These are phyloP conservation scores for Fusarium stilboides DNA, from an alignment of 2,329 filamentous ascomycete species.

Conservation along the genomic window DNA sequence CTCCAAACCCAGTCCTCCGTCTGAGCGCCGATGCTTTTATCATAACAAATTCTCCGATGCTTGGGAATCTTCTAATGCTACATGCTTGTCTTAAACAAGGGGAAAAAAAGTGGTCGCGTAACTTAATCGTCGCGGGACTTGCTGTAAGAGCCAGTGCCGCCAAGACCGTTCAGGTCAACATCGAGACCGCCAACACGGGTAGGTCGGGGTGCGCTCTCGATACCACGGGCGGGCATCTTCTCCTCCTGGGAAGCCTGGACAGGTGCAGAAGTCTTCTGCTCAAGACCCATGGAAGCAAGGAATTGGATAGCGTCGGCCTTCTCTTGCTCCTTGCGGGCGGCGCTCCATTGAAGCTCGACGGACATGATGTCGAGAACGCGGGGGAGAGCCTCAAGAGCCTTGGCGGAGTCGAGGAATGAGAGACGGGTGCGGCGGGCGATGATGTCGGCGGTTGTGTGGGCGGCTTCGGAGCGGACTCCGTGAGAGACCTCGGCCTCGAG, in stretches of 20 bases:
- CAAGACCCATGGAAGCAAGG: constrained; percentile 63
- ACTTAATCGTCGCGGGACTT: constrained; percentile 27
- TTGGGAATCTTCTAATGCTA: constrained; percentile 36
- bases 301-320: constrained; percentile 69
- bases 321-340: constrained; percentile 68
- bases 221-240: constrained; percentile 24
- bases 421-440: constrained; percentile 79
- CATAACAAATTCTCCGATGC: constrained; percentile 18
- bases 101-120: neutral
- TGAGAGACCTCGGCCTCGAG: constrained; percentile 82
- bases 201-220: constrained; percentile 18
- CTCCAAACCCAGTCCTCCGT: constrained; percentile 18
- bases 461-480: constrained; percentile 80
- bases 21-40: constrained; percentile 32
- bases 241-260: constrained; percentile 19
- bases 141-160: constrained; percentile 26
- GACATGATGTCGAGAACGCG: constrained; percentile 80
- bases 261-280: constrained; percentile 39
- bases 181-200: constrained; percentile 31
- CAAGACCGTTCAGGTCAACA: constrained; percentile 36
- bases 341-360: constrained; percentile 77
- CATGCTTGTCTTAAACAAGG: constrained; percentile 26
- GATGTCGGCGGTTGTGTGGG: constrained; percentile 79
- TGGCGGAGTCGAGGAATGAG: constrained; percentile 82
- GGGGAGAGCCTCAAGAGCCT: constrained; percentile 78